A percentile compares a stretch with the other conserved stretches of the same genome.
Conservation (phyloP, 2,329 filamentous ascomycete genomes). For the Nigrospora oryzae region DNA sequence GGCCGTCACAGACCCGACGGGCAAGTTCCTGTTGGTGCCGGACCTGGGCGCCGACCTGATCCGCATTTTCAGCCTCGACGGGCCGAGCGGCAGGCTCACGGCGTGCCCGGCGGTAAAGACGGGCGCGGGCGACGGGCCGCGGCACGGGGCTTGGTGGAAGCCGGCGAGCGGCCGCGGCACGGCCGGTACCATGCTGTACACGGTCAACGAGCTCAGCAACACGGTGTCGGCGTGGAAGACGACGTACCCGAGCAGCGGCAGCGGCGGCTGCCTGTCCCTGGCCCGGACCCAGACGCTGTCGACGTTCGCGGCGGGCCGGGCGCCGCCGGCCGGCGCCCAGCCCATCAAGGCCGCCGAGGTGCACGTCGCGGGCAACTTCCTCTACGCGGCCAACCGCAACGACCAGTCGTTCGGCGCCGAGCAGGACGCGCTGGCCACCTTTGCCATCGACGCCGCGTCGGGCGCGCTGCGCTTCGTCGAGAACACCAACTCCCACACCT, state of each 20-base stretch:
- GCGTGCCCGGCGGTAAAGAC: conserved; percentile 32
- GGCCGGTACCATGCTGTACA: conserved; percentile 23
- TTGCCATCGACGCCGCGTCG: conserved; percentile 31
- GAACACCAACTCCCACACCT: conserved; percentile 47
- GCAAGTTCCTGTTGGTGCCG: conserved; percentile 37
- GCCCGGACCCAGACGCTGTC: conserved; percentile 33
- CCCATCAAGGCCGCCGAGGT: conserved; percentile 42
- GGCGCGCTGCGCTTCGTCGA: conserved; percentile 44
- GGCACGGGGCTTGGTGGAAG: conserved; percentile 43
- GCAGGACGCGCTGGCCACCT: conserved; percentile 48
- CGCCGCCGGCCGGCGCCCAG: conserved; percentile 30
- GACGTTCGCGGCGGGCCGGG: conserved; percentile 33
- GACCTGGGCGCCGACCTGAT: conserved; percentile 48
- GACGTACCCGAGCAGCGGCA: conserved; percentile 24
- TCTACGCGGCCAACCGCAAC: conserved; percentile 55
- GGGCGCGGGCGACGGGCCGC: conserved; percentile 39
- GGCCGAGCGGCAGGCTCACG: conserved; percentile 32
- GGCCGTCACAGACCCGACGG: conserved; percentile 37
- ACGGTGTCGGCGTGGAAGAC: conserved; percentile 41
- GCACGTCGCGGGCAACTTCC: conserved; percentile 41
- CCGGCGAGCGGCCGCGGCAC: conserved; percentile 16
- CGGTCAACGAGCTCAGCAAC: conserved; percentile 40
- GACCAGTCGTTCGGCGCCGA: conserved; percentile 46
- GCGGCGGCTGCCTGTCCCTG: conserved; percentile 34
- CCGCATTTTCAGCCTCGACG: conserved; percentile 42